A percentile compares a stretch with the other conserved stretches of the same genome.
Conservation (phyloP, 176 grass and related monocot genomes). For the Neostapfia colusana region DNA sequence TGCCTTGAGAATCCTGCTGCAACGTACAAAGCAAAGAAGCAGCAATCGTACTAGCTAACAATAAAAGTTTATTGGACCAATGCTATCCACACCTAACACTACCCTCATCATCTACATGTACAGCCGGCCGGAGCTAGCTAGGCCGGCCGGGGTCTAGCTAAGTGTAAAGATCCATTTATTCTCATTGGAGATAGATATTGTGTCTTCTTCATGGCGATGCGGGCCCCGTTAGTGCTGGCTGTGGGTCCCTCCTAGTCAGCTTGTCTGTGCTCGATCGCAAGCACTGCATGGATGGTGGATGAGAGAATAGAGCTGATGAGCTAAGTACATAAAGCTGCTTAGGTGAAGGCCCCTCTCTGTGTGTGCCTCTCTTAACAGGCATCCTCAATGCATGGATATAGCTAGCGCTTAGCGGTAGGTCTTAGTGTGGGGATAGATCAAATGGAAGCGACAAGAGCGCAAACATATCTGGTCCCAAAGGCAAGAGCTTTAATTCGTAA, state of each 20-base stretch:
- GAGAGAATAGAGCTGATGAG: slow-evolving; percentile 2
- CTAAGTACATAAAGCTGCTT: slow-evolving; percentile 31
- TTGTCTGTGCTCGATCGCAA: slow-evolving; percentile 25
- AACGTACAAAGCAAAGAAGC: slow-evolving; percentile 43
- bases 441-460: slow-evolving; percentile 27
- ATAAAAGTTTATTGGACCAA: slow-evolving; percentile 46
- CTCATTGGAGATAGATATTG: slow-evolving; percentile 18
- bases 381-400: slow-evolving; percentile 22
- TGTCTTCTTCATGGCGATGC: slow-evolving; percentile 29
- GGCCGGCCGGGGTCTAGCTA: slow-evolving; percentile 32
- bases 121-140: slow-evolving; percentile 32
- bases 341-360: slow-evolving; percentile 22
- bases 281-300: slow-evolving; percentile 5
- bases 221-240: slow-evolving; percentile 19
- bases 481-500: slow-evolving; percentile 29
- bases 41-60: slow-evolving; percentile 56
- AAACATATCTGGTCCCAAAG: slow-evolving; percentile 37
- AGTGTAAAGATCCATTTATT: slow-evolving; percentile 46
- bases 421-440: slow-evolving; percentile 42
- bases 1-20: slow-evolving; percentile 37
- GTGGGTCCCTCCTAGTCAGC: slow-evolving; percentile 29
- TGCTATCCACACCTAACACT: slow-evolving; percentile 50
- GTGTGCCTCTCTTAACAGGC: slow-evolving; percentile 11
- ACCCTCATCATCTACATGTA: slow-evolving; percentile 30
- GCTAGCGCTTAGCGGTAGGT: slow-evolving; percentile 28